Evolutionary conservation across 2,329 filamentous ascomycete genomes (phyloP).

Genomic region (Trichophyton simii): DNA sequence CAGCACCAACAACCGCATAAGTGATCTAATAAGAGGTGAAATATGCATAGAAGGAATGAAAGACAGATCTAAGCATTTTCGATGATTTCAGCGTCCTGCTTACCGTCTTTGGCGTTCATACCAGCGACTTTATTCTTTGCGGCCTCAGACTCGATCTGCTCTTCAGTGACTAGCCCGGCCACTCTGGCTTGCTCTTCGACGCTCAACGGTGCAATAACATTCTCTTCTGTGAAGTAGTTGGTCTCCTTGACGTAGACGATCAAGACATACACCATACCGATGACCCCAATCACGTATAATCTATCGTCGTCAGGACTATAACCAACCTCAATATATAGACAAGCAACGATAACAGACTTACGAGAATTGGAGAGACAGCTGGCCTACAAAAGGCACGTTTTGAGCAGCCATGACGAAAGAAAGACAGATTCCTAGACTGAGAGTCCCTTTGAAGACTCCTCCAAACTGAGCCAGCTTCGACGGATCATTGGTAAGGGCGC

Average conservation of each 20-base stretch:
- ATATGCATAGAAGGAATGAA: no score
- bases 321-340: no score
- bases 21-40: no score
- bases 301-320: not conserved
- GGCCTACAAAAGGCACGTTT: not conserved
- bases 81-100: not conserved
- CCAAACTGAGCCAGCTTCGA: slow-evolving; percentile 75
- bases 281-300: not conserved
- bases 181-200: not conserved
- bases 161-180: not conserved
- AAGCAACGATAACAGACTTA: not conserved
- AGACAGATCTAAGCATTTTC: not conserved
- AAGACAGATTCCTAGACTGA: slow-evolving; percentile 63
- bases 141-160: not conserved
- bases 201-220: not conserved
- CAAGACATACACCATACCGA: not conserved
- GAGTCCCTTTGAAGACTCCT: slow-evolving; percentile 71
- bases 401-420: not conserved
- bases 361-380: not conserved
- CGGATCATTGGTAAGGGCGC: slow-evolving; percentile 71
- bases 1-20: not conserved
- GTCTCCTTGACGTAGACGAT: not conserved
- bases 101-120: not conserved
- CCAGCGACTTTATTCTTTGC: not conserved
- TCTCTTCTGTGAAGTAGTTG: not conserved